Evolutionary conservation across 352 stramenopile genomes (phyloP), one percentile per base, ranked within the genome.

Genomic region (Pythium sukuiense): DNA sequence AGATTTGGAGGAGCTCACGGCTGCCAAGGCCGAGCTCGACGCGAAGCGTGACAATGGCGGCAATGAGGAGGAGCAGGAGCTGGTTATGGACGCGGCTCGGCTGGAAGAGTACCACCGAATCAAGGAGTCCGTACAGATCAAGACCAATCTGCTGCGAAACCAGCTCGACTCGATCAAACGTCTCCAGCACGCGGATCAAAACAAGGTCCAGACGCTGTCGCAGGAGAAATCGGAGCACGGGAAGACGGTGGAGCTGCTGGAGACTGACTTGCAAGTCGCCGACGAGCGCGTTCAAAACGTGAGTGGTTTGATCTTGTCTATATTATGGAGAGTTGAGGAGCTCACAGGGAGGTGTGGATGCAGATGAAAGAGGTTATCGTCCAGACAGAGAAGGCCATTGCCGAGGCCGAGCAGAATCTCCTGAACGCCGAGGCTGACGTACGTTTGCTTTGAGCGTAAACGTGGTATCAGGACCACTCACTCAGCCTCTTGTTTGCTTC

Each of bases 41-140:
- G 70, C 73, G n/a, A 71, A 74, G 48, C 71, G 73, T 33, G 72
- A 77, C 43, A 73, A 58, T n/a, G 55, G 72, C 24, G 71, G 67
- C 35, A 62, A 89, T 65, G 71, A 65, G 57, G 76, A 77, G 8
- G 73, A 87, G 45, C 68, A 84, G 41, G 62, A 78, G 13, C 29
- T 94, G 13, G 76, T 92, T 13, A 63, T 95, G 50, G 66, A 93
- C 64, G 85, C 75, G 16, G 72, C 73, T 16, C 80, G 83, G 13
- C 65, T 94, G 6, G 76, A 96, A 33, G 86, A 96, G 57, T 96
- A 95, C 56, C 81, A 96, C 66, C 83, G 86, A 7, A 92, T 96
- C 43, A 93, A 93, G 46, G 83, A 95, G 62, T 64, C 62, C 6
- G 83, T 80, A 0, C 78, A 90, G 59, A 65, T 90, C 35, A 83